These are phyloP conservation scores for Abrus precatorius DNA, from an alignment of 306 rosid genomes.

Conservation along the genomic window DNA sequence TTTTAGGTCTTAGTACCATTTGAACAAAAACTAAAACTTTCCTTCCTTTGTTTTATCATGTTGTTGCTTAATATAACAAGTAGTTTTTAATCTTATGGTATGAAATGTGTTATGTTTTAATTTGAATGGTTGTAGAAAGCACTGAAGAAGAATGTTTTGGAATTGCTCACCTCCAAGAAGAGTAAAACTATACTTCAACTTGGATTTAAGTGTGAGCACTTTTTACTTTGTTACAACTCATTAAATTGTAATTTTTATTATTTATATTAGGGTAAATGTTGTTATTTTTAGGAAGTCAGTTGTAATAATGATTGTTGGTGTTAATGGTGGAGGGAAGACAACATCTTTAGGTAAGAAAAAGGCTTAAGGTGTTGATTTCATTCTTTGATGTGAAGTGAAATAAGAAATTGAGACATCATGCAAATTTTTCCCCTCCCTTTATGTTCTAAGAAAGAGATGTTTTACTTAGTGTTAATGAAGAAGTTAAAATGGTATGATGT, in stretches of 20 bases:
- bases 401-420: neutral
- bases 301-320: slow-evolving; percentile 90
- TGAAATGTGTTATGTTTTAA: slow-evolving; percentile 47
- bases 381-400: slow-evolving; percentile 3
- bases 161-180: slow-evolving; percentile 56
- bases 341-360: slow-evolving; percentile 93
- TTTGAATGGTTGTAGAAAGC: slow-evolving; percentile 74
- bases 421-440: neutral
- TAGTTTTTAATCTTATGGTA: slow-evolving; percentile 36
- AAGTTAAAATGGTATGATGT: neutral
- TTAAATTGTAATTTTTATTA: slow-evolving; percentile 30
- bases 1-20: slow-evolving; percentile 25
- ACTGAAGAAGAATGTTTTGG: slow-evolving; percentile 62
- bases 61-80: neutral
- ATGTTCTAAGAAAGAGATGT: neutral
- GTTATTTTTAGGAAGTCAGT: slow-evolving; percentile 80
- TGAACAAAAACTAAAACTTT: slow-evolving; percentile 17
- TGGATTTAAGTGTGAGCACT: slow-evolving; percentile 56
- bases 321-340: slow-evolving; percentile 98
- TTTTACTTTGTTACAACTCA: slow-evolving; percentile 1
- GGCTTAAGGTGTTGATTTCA: slow-evolving; percentile 23
- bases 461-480: slow-evolving; percentile 20
- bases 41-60: neutral
- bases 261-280: slow-evolving; percentile 47
- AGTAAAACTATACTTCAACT: slow-evolving; percentile 66